Evolutionary conservation across 495 filamentous ascomycete genomes (phyloP).

Genomic region (Cenococcum geophilum): DNA sequence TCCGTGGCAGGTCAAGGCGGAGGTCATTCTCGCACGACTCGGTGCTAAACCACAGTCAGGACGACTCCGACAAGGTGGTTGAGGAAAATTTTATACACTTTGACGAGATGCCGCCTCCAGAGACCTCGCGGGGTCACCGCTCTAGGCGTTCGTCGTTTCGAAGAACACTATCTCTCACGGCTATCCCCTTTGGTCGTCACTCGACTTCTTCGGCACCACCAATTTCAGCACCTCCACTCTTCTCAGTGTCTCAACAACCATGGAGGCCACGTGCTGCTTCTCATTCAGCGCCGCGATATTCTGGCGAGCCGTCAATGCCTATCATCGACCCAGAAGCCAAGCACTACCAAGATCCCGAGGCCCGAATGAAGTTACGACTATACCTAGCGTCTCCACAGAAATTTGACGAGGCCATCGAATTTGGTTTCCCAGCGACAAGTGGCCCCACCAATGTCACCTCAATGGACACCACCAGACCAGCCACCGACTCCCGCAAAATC

Average conservation of each 20-base stretch:
- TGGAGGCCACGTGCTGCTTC: conserved; percentile 27
- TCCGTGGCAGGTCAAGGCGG: background rate
- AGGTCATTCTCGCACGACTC: conserved; percentile 2
- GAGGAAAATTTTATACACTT: conserved; percentile 11
- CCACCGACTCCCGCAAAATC: conserved; percentile 26
- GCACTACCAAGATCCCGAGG: conserved; percentile 88
- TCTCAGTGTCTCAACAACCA: conserved; percentile 8
- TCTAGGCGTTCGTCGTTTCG: conserved; percentile 43
- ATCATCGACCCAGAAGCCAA: conserved; percentile 62
- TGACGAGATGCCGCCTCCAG: conserved; percentile 33
- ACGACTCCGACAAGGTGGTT: conserved; percentile 10
- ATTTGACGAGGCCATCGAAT: conserved; percentile 91
- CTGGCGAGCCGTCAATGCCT: conserved; percentile 11
- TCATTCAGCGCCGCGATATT: conserved; percentile 41
- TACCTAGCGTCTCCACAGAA: conserved; percentile 88
- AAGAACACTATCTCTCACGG: conserved; percentile 43
- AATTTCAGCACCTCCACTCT: conserved; percentile 41
- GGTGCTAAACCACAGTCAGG: background rate
- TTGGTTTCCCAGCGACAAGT: conserved; percentile 69
- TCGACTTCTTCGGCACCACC: conserved; percentile 39
- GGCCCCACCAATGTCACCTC: conserved; percentile 38
- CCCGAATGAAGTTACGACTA: conserved; percentile 77
- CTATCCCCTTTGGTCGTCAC: conserved; percentile 47
- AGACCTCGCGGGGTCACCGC: conserved; percentile 33
- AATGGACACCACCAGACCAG: conserved; percentile 20